These are phyloP conservation scores for Teratosphaeriaceae sp. DNA, from an alignment of 2,329 filamentous ascomycete species.

Conservation along the genomic window DNA sequence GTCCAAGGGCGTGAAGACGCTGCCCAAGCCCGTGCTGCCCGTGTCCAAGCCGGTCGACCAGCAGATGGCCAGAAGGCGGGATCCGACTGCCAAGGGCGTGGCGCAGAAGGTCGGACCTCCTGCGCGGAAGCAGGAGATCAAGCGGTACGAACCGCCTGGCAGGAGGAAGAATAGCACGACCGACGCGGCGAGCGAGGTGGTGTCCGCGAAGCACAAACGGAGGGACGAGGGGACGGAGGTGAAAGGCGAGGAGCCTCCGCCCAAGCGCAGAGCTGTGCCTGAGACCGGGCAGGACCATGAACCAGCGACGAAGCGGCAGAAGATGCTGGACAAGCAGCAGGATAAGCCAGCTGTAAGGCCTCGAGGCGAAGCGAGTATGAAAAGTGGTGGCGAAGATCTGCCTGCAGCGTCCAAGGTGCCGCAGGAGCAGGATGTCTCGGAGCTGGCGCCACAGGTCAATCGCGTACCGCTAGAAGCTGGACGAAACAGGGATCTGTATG, in stretches of 20 bases:
- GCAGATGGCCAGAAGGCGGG: conserved; percentile 10
- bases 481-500: no score
- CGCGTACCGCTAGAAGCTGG: no score
- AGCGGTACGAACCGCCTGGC: conserved; percentile 1
- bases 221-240: neutral
- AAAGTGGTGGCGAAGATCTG: no score
- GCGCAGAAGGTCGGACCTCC: conserved; percentile 23
- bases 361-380: no score
- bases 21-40: neutral
- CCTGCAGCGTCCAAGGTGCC: no score
- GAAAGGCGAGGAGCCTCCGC: neutral
- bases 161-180: neutral
- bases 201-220: neutral
- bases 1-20: conserved; percentile 15
- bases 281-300: neutral
- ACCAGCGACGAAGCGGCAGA: neutral
- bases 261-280: neutral
- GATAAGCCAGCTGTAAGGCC: neutral
- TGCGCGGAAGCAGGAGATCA: conserved; percentile 1
- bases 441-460: no score
- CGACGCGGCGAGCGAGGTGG: neutral
- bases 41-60: conserved; percentile 7
- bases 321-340: neutral
- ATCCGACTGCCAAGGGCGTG: conserved; percentile 21
- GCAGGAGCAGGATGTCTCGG: no score